A percentile compares a stretch with the other conserved stretches of the same genome.
Evolutionary conservation across 73 alveolate species (phyloP).

Genomic region (Blepharisma stoltei): DNA sequence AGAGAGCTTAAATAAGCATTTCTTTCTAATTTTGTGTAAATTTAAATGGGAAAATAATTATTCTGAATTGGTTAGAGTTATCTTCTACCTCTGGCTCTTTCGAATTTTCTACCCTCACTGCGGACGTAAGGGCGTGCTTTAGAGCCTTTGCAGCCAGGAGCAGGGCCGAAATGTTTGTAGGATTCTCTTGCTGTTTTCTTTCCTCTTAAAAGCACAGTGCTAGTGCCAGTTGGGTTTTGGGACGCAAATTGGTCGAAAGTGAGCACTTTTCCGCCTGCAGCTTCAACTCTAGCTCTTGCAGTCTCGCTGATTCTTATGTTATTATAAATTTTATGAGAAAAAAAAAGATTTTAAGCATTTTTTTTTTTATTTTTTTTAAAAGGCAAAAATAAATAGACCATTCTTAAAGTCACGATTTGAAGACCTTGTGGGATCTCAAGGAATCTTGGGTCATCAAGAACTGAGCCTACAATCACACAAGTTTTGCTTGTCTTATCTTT

Average conservation of each 20-base stretch:
- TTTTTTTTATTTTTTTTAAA: too few species aligned
- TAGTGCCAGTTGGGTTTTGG: constrained; percentile 74
- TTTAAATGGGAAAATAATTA: background rate
- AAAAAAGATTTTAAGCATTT: too few species aligned
- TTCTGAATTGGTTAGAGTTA: background rate
- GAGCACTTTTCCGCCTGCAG: constrained; percentile 82
- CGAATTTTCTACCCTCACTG: constrained; percentile 57
- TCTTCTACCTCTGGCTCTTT: constrained; percentile 46
- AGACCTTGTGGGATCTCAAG: constrained; percentile 69
- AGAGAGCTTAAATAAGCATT: too few species aligned
- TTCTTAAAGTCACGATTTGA: constrained; percentile 82
- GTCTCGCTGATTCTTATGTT: constrained; percentile 86
- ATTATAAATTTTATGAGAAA: too few species aligned
- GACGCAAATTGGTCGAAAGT: constrained; percentile 86
- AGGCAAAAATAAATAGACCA: too few species aligned
- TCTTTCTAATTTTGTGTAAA: too few species aligned
- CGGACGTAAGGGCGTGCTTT: constrained; percentile 39
- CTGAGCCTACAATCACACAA: constrained; percentile 83
- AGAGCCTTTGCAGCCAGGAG: constrained; percentile 77
- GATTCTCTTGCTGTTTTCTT: constrained; percentile 83
- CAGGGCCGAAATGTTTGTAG: constrained; percentile 74
- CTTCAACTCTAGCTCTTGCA: constrained; percentile 90
- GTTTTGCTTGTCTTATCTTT: constrained; percentile 46
- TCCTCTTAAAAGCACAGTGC: constrained; percentile 75
- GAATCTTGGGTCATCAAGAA: constrained; percentile 82